Conservation (phyloP, 176 grass and related monocot species). For the Carex myosuroides region DNA sequence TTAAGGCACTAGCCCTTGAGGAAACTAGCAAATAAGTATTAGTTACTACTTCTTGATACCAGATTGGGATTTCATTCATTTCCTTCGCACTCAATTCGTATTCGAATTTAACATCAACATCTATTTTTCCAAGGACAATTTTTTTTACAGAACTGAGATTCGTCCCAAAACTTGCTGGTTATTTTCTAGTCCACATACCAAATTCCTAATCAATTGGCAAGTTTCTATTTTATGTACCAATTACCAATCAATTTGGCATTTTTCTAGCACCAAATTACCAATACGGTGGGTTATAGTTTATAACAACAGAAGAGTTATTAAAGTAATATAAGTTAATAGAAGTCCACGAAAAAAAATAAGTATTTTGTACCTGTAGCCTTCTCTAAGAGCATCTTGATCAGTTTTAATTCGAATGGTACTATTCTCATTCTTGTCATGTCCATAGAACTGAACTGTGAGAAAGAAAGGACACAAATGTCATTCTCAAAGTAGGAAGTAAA, state of each 20-base stretch:
- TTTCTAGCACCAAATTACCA: background rate
- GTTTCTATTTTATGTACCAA: background rate
- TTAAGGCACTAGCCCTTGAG: background rate
- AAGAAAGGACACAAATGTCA: background rate
- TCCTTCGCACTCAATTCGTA: background rate
- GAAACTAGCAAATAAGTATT: background rate
- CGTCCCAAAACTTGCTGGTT: background rate
- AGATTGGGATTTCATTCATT: background rate
- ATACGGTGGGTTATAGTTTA: background rate
- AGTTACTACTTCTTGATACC: background rate
- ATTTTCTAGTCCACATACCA: background rate
- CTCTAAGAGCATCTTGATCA: conserved; percentile 76
- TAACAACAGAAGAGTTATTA: background rate
- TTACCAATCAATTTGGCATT: background rate
- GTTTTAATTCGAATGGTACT: conserved; percentile 54
- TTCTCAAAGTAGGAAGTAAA: background rate
- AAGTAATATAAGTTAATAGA: background rate
- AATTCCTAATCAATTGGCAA: background rate
- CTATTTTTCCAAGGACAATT: background rate
- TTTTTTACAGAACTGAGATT: background rate
- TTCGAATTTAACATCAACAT: background rate
- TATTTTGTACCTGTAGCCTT: conserved; percentile 68
- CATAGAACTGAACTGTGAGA: conserved; percentile 78
- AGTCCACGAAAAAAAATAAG: background rate
- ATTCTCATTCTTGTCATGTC: conserved; percentile 33